Evolutionary conservation across 1,284 basidiomycete genomes (phyloP).

Genomic region (Ceratobasidium sp.): DNA sequence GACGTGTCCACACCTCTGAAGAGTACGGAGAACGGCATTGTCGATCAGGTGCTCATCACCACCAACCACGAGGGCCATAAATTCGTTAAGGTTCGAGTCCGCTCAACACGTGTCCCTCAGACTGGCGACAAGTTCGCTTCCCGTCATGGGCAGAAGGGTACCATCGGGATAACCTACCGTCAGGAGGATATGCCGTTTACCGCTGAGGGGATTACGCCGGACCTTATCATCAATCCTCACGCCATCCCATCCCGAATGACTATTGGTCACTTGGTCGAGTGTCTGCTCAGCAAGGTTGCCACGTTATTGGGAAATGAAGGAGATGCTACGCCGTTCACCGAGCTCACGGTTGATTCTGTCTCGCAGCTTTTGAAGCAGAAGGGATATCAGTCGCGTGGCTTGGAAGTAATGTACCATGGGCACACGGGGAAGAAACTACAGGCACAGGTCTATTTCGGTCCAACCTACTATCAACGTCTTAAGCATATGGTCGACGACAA

Average conservation of each 20-base stretch:
- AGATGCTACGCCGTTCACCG: slow-evolving; percentile 98
- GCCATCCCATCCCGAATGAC: slow-evolving; percentile 99
- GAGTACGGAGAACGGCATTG: slow-evolving; percentile 97
- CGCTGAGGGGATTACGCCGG: slow-evolving; percentile 94
- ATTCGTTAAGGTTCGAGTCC: slow-evolving; percentile 97
- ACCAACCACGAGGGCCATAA: slow-evolving; percentile 97
- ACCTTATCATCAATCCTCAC: slow-evolving; percentile 99
- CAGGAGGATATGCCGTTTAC: slow-evolving; percentile 99
- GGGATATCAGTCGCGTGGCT: slow-evolving; percentile 95
- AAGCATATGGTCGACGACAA: slow-evolving; percentile 99
- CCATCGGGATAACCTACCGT: slow-evolving; percentile 98
- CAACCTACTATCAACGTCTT: slow-evolving; percentile 98
- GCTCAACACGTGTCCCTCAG: slow-evolving; percentile 96
- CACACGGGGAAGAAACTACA: slow-evolving; percentile 98
- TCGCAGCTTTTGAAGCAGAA: slow-evolving; percentile 85
- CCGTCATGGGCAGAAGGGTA: slow-evolving; percentile 99
- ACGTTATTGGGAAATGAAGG: slow-evolving; percentile 97
- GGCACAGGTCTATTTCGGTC: slow-evolving; percentile 98
- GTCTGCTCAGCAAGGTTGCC: slow-evolving; percentile 95
- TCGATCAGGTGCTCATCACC: slow-evolving; percentile 97
- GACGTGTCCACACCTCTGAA: slow-evolving; percentile 98
- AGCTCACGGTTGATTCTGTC: slow-evolving; percentile 96
- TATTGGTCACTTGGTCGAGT: slow-evolving; percentile 99
- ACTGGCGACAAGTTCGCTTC: slow-evolving; percentile 99
- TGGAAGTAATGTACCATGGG: slow-evolving; percentile 99